Evolutionary conservation across 257 asterid genomes (phyloP), one percentile per base, ranked within the genome.

Genomic region (Paraleonurus japonicus): DNA sequence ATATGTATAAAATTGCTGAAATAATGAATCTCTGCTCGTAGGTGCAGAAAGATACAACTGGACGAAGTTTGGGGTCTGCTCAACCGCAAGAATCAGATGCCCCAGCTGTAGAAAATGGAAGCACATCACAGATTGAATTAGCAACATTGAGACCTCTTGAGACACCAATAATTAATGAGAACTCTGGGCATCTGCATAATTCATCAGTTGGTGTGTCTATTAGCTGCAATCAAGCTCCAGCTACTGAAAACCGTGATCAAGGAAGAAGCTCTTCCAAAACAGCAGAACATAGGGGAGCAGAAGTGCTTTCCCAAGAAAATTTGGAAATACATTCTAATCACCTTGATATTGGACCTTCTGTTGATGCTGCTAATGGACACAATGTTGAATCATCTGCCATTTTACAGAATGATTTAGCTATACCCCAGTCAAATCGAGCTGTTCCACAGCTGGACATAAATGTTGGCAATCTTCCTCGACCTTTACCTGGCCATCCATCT

Each of bases 41-140:
- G 86, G 85, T 67, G 43, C 69, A 30, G 26, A 78, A 66, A 45
- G 75, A 72, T 73, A 76, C 69, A 67, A 53, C 35, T 35, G 62
- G 61, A 71, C 76, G 60, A 39, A 58, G 61, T 61, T 72, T 67
- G 72, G 71, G 47, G 37, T 64, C 81, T 79, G 69, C 75, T 62
- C 83, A 72, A 80, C 51, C 62, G 57, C 85, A 69, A 73, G 71
- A 53, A 61, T 69, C 72, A 63, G 83, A 75, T 79, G 75, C 59
- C 22, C 70, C 60, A 60, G 72, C 65, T 33, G 63, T 54, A 48
- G 86, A 78, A 79, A 68, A 76, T 81, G 80, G 62, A 71, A 70
- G 74, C 59, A 66, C 75, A 62, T 33, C 28, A 13, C 75, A 28
- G 50, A 58, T 47, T 75, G 81, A 73, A 76, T 74, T 35, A 65